Evolutionary conservation across 2,329 filamentous ascomycete genomes (phyloP), one percentile per base, ranked within the genome.

Genomic region (Claviceps sp.): DNA sequence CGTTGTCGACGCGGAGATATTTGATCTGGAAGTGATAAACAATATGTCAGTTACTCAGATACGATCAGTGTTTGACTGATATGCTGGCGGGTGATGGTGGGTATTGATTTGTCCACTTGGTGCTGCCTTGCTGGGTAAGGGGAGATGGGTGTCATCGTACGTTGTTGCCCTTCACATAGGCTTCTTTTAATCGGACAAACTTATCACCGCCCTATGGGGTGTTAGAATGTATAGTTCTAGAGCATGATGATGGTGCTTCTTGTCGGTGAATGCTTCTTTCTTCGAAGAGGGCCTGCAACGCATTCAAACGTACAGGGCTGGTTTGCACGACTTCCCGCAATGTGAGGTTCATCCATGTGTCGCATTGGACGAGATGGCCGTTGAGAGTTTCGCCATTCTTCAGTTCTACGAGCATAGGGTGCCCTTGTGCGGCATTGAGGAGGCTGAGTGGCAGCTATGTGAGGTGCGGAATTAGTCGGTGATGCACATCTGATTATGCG

Each of bases 291-390:
- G 9, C 9, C 29, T 9, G 29, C 29, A 34, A 34, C 29, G 29
- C 29, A 2, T 42, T 49, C 11, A 9, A 16, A 49, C 75, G 49
- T 70, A 85, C 82, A 23, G 91, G 83, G 65, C 86, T 95, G 17
- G 93, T 97, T 71, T 97, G 91, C 38, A 97, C 88, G 22, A 98
- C 94, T 68, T 97, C 93, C 69, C 93, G 95, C 59, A 98, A 72
- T 2, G 91, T 97, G 60, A 98, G 74, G 72, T 98, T 98, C 93
- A 98, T 98, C 89, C 93, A 98, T 47, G 91, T 98, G 69, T 98
- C 93, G 81, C 91, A 98, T 68, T 85, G 88, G 68, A 96, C 86
- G 54, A 98, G 76, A 65, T 96, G 89, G 56, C 93, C 93, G 71
- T 97, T 98, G 55, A 98, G 79, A 0, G 93, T 97, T 71, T 98